Evolutionary conservation across 768 basidiomycete species (phyloP), one percentile per base, ranked within the genome.

Genomic region (Tylopilus rubrobrunneus): DNA sequence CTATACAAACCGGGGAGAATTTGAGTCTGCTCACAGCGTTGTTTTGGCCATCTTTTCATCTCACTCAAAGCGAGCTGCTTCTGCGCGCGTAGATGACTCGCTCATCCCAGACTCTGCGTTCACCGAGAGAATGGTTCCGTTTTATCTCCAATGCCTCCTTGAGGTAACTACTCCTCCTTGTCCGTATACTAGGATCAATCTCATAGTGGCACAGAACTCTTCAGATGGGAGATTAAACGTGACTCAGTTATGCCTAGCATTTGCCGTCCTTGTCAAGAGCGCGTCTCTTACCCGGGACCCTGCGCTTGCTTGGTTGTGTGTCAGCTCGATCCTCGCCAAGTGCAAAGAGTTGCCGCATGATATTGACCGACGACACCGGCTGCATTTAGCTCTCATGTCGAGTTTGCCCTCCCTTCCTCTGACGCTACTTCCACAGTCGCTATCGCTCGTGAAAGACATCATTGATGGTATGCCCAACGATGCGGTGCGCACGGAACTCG

Each of bases 11-110:
- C 82, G 87, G 33, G 87, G 92, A 58, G 83, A 83, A n/a, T 94
- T 84, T 61, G 92, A 95, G 67, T 87, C 89, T 0, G 84, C 91
- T 1, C 92, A 94, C 66, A 93, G 92, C 9, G 88, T 89, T 27
- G 71, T 94, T 34, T 74, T 95, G 14, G 78, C 91, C 5, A 75
- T 91, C 39, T 86, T 92, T 63, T 79, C 86, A 10, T 76, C 82
- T 28, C 77, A 80, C 60, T 80, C 83, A 0, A 76, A 80, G 56
- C 70, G 66, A 19, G 45, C 60, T 25, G 28, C 45, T 5, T 45
- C 52, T 8, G 27, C 58, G 36, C 36, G 21, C 17, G 21, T 15
- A n/a, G 51, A 61, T 52, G 52, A 57, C 36, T 55, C 48, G 7
- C 49, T 52, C 21, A 23, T n/a, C 23, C 25, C 56, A 47, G 68